A percentile compares a stretch with the other conserved stretches of the same genome.
Conservation (phyloP, 163 green algal species). For the Chloroidium sp. region DNA sequence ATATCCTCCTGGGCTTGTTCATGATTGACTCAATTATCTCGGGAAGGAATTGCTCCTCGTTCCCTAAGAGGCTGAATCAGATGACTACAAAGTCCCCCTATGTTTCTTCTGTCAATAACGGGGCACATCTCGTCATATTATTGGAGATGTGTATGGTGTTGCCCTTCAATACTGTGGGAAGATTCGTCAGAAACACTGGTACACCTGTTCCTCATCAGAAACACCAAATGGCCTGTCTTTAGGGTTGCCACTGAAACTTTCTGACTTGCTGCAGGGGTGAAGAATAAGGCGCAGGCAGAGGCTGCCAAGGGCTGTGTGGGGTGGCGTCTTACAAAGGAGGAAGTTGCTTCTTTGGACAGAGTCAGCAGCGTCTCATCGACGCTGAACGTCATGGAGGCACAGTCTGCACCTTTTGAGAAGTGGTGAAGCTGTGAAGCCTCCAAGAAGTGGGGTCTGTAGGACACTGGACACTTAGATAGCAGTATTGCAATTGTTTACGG, state of each 20-base stretch:
- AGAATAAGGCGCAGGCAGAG: conserved; percentile 12
- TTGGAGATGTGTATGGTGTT: neutral
- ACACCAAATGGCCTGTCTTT: neutral
- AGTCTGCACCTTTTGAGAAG: neutral
- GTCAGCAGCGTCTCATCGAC: neutral
- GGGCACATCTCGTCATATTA: neutral
- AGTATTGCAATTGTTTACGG: too few relatives aligned
- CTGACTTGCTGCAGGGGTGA: neutral
- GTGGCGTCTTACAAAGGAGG: conserved; percentile 63
- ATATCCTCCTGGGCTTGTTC: too few relatives aligned
- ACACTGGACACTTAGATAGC: too few relatives aligned
- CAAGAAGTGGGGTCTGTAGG: too few relatives aligned
- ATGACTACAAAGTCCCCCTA: too few relatives aligned
- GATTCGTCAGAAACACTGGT: neutral
- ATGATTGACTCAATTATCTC: too few relatives aligned
- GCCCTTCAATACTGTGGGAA: neutral
- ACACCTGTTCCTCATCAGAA: neutral
- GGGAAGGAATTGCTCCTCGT: too few relatives aligned
- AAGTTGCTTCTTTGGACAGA: conserved; percentile 25
- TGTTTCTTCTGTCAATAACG: neutral
- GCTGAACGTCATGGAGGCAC: neutral
- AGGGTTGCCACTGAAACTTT: neutral
- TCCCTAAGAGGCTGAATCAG: too few relatives aligned
- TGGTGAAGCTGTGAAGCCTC: neutral
- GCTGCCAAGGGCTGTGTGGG: conserved; percentile 52